Evolutionary conservation across 1,139 yeast species (phyloP).

Genomic region (Yarrowia galli): DNA sequence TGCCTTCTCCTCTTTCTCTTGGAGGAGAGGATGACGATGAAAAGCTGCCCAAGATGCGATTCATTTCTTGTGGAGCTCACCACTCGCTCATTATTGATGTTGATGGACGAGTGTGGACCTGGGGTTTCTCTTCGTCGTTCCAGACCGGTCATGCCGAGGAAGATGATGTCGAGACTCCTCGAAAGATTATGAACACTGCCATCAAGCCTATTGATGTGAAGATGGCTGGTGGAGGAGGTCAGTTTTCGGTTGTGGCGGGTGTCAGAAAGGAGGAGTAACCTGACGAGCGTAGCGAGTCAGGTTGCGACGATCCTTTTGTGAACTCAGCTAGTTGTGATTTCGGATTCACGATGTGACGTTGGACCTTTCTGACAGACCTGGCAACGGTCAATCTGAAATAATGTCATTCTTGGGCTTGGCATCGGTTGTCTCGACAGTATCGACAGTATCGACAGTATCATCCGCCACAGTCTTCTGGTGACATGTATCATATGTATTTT

Average conservation of each 20-base stretch:
- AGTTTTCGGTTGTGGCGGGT: slow-evolving; percentile 89
- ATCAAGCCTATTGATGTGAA: slow-evolving; percentile 76
- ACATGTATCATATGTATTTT: slow-evolving; percentile 7
- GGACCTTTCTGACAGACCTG: no score
- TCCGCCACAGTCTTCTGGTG: neutral
- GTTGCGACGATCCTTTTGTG: no score
- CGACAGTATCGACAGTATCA: no score
- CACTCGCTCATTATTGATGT: slow-evolving; percentile 86
- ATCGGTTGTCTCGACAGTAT: no score
- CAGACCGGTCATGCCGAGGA: slow-evolving; percentile 87
- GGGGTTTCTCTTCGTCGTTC: slow-evolving; percentile 98
- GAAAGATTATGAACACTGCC: slow-evolving; percentile 90
- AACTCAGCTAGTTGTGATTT: no score
- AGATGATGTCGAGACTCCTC: slow-evolving; percentile 70
- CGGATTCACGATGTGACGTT: no score
- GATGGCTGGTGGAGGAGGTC: slow-evolving; percentile 91
- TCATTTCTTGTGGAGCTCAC: slow-evolving; percentile 85
- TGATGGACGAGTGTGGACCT: slow-evolving; percentile 86
- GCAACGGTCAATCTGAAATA: no score
- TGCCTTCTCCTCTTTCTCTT: slow-evolving; percentile 62
- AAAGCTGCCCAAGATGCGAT: slow-evolving; percentile 63
- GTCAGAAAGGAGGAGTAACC: slow-evolving; percentile 43
- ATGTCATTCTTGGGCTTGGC: no score
- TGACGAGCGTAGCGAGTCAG: no score
- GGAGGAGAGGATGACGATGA: slow-evolving; percentile 50